phyloP scores from a whole-genome alignment of 1,284 basidiomycete species.

The Coniophora puteana region DNA sequence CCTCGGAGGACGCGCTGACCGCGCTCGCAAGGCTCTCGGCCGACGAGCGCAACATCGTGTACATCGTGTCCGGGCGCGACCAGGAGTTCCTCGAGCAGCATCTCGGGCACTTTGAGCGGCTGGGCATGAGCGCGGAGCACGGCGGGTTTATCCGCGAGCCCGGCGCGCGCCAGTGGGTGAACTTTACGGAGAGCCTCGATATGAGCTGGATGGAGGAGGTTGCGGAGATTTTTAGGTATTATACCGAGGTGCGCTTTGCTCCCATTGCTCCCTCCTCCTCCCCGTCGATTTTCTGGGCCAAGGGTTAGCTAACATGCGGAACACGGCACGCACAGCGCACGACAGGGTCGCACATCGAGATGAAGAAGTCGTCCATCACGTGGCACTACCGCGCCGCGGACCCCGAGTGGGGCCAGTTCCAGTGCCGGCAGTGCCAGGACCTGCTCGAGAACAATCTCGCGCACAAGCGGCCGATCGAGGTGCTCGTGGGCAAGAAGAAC shows the following conservation, averaged over 20 bases:
- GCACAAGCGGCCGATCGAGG: constrained; percentile 87
- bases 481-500: constrained; percentile 97
- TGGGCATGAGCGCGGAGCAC: constrained; percentile 96
- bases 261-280: neutral
- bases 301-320: neutral
- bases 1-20: constrained; percentile 72
- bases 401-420: constrained; percentile 95
- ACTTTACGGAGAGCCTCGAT: constrained; percentile 88
- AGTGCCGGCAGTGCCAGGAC: constrained; percentile 95
- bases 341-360: constrained; percentile 92
- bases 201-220: constrained; percentile 99
- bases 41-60: constrained; percentile 89
- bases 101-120: constrained; percentile 77
- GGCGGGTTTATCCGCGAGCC: constrained; percentile 89
- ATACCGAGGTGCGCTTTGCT: constrained; percentile 68
- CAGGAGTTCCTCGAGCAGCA: constrained; percentile 89
- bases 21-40: constrained; percentile 71
- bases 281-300: constrained; percentile 5
- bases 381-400: constrained; percentile 97
- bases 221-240: constrained; percentile 93
- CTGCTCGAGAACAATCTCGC: constrained; percentile 90
- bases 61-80: constrained; percentile 98
- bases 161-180: constrained; percentile 64
- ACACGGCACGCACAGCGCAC: constrained; percentile 51
- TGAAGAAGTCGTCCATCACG: constrained; percentile 95